These are phyloP conservation scores for Wickerhamiella pararugosa DNA, from an alignment of 1,139 yeast species.

Conservation along the genomic window DNA sequence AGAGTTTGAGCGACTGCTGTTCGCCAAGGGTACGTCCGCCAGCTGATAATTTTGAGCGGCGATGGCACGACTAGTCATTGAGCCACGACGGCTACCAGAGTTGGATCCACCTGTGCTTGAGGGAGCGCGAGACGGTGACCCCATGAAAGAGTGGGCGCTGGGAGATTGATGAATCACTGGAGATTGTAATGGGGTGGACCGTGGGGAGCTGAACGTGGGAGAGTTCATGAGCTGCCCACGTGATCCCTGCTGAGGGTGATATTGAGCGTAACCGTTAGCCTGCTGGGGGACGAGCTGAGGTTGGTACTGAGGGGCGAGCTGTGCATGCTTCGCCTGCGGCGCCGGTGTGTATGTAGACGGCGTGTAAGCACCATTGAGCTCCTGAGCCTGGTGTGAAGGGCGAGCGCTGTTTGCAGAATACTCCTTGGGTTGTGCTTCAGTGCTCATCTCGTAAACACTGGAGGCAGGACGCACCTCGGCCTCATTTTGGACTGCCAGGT, in stretches of 20 bases:
- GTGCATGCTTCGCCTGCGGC: neutral
- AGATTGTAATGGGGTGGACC: constrained; percentile 1
- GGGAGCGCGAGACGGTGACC: neutral
- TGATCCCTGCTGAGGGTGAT: neutral
- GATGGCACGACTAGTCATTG: neutral
- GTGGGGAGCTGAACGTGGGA: constrained; percentile 1
- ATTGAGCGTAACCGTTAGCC: neutral
- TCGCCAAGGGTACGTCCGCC: constrained; percentile 2
- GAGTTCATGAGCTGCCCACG: constrained; percentile 2
- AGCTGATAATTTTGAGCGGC: neutral
- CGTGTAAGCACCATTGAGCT: neutral
- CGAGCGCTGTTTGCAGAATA: neutral
- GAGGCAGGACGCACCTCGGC: neutral
- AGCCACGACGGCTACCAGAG: constrained; percentile 1
- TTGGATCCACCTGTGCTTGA: neutral
- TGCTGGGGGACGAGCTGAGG: constrained; percentile 1
- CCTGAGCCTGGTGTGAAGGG: neutral
- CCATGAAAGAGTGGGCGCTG: neutral
- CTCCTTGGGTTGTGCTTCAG: neutral
- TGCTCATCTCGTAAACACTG: constrained; percentile 1
- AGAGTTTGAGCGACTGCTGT: neutral
- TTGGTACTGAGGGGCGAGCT: neutral
- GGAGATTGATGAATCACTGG: neutral
- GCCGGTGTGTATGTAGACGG: neutral
- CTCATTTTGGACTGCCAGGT: neutral